Evolutionary conservation across 1,284 basidiomycete species (phyloP).

Genomic region (Naganishia sp.): DNA sequence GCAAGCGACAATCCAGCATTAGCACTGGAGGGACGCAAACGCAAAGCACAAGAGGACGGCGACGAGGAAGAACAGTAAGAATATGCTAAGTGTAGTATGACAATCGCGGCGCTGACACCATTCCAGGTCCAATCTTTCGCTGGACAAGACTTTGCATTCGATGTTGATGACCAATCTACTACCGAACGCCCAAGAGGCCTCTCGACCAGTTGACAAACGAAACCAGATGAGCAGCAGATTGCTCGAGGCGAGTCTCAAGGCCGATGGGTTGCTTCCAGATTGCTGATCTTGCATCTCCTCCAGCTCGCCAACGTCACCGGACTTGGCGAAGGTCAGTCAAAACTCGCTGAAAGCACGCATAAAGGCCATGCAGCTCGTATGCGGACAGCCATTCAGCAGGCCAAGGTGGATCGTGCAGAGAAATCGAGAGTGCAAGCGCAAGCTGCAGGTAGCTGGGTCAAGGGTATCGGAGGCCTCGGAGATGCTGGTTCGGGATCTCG

Average conservation of each 20-base stretch:
- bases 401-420: conserved; percentile 40
- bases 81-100: neutral
- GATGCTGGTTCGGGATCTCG: conserved; percentile 38
- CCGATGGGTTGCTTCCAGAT: neutral
- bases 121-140: conserved; percentile 43
- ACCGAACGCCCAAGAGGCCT: conserved; percentile 39
- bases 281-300: neutral
- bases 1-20: conserved; percentile 39
- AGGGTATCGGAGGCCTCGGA: conserved; percentile 46
- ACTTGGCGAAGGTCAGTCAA: conserved; percentile 45
- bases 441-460: conserved; percentile 47
- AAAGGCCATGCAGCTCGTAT: conserved; percentile 45
- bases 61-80: conserved; percentile 46
- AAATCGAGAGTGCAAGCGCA: conserved; percentile 42
- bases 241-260: conserved; percentile 38
- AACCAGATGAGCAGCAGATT: conserved; percentile 47
- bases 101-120: conserved; percentile 34
- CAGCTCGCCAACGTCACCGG: conserved; percentile 43
- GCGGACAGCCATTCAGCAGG: conserved; percentile 46
- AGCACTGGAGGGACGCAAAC: conserved; percentile 34
- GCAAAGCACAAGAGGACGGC: conserved; percentile 36
- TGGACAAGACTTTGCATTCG: conserved; percentile 53
- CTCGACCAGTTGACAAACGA: conserved; percentile 50
- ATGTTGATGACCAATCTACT: conserved; percentile 52
- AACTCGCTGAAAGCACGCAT: conserved; percentile 34